Percentiles rank a stretch among this genome's conserved stretches.
Evolutionary conservation across 2,329 filamentous ascomycete genomes (phyloP).

Genomic region (Botrytis byssoidea): DNA sequence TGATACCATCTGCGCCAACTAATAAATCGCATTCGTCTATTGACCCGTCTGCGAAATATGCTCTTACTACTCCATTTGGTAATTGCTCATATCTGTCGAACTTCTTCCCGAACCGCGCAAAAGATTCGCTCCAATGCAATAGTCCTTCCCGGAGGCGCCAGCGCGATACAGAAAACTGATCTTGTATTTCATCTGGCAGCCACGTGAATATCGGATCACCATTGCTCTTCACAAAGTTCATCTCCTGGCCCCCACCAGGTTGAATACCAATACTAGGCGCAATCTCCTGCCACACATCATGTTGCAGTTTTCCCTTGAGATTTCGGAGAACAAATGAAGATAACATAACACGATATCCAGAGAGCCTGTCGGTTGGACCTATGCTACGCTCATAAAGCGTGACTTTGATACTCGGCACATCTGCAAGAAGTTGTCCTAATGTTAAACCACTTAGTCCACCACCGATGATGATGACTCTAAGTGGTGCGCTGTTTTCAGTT

Average conservation of each 20-base stretch:
- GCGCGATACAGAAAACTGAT: constrained; percentile 33
- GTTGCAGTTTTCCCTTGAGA: constrained; percentile 29
- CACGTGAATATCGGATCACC: constrained; percentile 33
- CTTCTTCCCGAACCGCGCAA: constrained; percentile 39
- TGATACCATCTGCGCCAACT: constrained; percentile 55
- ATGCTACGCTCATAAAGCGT: constrained; percentile 32
- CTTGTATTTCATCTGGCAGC: constrained; percentile 30
- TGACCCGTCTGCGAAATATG: constrained; percentile 46
- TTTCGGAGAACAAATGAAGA: constrained; percentile 32
- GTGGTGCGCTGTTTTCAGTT: background rate
- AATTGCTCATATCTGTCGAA: constrained; percentile 34
- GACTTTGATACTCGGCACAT: constrained; percentile 28
- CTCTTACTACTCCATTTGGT: constrained; percentile 39
- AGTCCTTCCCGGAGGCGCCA: constrained; percentile 33
- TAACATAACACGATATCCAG: constrained; percentile 35
- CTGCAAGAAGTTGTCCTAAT: constrained; percentile 32
- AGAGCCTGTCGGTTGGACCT: constrained; percentile 27
- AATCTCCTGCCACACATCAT: constrained; percentile 29
- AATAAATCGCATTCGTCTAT: constrained; percentile 50
- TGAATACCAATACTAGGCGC: constrained; percentile 29
- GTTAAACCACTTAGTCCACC: constrained; percentile 34
- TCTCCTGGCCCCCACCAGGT: constrained; percentile 31
- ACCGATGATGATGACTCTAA: constrained; percentile 33
- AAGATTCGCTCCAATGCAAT: constrained; percentile 26
- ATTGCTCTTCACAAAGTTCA: constrained; percentile 32